These are phyloP conservation scores for Amaranthus tricolor DNA, from an alignment of 179 eudicot species.

Conservation along the genomic window DNA sequence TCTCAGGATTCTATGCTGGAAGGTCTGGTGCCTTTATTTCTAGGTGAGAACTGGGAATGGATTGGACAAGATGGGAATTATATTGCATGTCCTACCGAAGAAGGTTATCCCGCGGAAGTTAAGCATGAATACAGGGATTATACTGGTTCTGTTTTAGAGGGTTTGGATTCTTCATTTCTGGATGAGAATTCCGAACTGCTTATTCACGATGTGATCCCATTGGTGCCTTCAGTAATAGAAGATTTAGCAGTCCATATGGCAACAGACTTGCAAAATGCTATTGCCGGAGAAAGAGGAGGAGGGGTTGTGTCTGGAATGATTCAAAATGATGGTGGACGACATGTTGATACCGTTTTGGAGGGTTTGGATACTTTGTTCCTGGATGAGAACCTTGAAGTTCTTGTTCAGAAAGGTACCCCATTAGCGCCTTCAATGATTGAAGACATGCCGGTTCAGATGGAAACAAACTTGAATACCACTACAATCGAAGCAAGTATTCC, in stretches of 20 bases:
- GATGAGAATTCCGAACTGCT: slow-evolving; percentile 15
- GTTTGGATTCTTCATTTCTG: slow-evolving; percentile 7
- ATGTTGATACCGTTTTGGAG: no score
- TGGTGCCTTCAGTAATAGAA: slow-evolving; percentile 17
- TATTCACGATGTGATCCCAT: background rate
- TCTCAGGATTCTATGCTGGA: slow-evolving; percentile 19
- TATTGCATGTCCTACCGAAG: slow-evolving; percentile 16
- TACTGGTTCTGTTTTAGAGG: slow-evolving; percentile 13
- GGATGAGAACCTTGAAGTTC: slow-evolving; percentile 16
- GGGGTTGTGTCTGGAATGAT: background rate
- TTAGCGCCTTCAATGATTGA: slow-evolving; percentile 20
- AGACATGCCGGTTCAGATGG: background rate
- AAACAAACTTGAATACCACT: slow-evolving; percentile 4
- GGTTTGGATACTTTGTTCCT: slow-evolving; percentile 6
- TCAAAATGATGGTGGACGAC: background rate
- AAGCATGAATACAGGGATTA: slow-evolving; percentile 14
- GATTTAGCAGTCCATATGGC: background rate
- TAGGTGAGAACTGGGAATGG: slow-evolving; percentile 34
- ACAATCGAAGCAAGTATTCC: background rate
- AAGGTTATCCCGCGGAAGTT: background rate
- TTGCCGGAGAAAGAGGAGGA: slow-evolving; percentile 9
- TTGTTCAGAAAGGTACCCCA: background rate
- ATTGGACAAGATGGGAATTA: slow-evolving; percentile 17
- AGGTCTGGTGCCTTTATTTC: slow-evolving; percentile 29
- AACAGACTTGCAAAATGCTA: background rate